phyloP scores from a whole-genome alignment of 805 yeast species.

The Torulaspora microellipsoides region DNA sequence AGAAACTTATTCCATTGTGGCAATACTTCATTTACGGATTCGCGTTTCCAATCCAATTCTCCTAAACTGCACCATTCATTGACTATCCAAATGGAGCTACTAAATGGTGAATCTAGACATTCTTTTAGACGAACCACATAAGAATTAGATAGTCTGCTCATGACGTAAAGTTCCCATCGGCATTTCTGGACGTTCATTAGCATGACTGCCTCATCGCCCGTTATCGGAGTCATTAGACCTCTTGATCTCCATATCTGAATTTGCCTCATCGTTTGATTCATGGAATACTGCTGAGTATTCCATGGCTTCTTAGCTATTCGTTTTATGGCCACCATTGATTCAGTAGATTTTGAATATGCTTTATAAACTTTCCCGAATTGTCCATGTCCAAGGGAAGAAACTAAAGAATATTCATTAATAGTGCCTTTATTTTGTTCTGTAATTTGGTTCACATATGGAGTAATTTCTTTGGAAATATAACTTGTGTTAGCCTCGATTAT shows the following conservation, averaged over 20 bases:
- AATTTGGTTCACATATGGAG: slow-evolving; percentile 12
- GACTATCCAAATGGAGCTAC: slow-evolving; percentile 31
- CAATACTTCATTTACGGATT: slow-evolving; percentile 5
- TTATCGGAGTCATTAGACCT: slow-evolving; percentile 12
- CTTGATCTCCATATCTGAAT: slow-evolving; percentile 22
- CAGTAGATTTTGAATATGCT: slow-evolving; percentile 13
- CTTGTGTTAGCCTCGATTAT: slow-evolving; percentile 15
- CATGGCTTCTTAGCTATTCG: slow-evolving; percentile 28
- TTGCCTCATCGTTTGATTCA: slow-evolving; percentile 31
- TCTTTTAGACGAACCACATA: slow-evolving; percentile 23
- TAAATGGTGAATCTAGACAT: slow-evolving; percentile 27
- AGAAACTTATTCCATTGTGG: slow-evolving; percentile 26
- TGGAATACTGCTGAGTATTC: slow-evolving; percentile 24
- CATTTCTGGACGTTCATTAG: slow-evolving; percentile 30
- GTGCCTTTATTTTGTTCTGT: slow-evolving; percentile 4
- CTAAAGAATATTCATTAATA: slow-evolving; percentile 20
- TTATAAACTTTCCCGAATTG: slow-evolving; percentile 34
- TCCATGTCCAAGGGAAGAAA: slow-evolving; percentile 26
- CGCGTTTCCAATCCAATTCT: slow-evolving; percentile 33
- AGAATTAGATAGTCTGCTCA: slow-evolving; percentile 13
- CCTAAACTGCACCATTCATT: slow-evolving; percentile 32
- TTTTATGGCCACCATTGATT: slow-evolving; percentile 27
- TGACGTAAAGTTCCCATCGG: slow-evolving; percentile 32
- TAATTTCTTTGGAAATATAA: slow-evolving; percentile 7
- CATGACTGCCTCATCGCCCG: slow-evolving; percentile 26